Evolutionary conservation across 805 yeast species (phyloP), one percentile per base, ranked within the genome.

Genomic region (Wickerhamiella kazuoi): DNA sequence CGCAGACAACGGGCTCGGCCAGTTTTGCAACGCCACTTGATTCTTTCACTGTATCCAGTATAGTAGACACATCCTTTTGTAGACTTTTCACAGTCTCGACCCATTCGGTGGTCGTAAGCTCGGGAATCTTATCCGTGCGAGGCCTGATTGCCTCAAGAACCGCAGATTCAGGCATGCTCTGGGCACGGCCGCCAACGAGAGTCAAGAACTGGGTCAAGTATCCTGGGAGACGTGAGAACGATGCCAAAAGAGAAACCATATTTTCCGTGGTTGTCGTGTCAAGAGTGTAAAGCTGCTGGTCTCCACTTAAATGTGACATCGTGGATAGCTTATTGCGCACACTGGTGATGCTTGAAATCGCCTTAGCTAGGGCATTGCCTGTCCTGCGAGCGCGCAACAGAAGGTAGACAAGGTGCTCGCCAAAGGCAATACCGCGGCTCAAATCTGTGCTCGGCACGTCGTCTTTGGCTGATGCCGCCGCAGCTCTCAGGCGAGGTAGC

Each of bases 371-470:
- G 6, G 9, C 11, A 6, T 23, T 23, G 6, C 26, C 26, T 23
- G 11, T 6, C 26, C 26, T 23, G 26, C 26, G 26, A 7, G 11
- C 9, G 26, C 26, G 26, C 14, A 31, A 21, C 7, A 84, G 56
- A 2, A 71, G 61, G 41, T 67, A 70, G 3, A 84, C 54, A 37
- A 82, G 53, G 53, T 82, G 76, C 50, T 87, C 96, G 2, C 74
- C 62, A 7, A 75, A 74, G 7, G 84, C 83, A 49, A 83, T 62
- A 30, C 84, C 93, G 46, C 76, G 76, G 44, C 74, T 79, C 23
- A 80, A 69, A 52, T 79, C 93, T 2, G 69, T 62, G 13, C 67
- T 68, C 3, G 95, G 90, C 19, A 81, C 73, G 49, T 83, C 96
- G 6, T 72, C 78, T 7, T 75, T 69, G 13, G 75, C 71, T 13